Conservation (phyloP, 176 grass and related monocot species). For the Secale cereale region DNA sequence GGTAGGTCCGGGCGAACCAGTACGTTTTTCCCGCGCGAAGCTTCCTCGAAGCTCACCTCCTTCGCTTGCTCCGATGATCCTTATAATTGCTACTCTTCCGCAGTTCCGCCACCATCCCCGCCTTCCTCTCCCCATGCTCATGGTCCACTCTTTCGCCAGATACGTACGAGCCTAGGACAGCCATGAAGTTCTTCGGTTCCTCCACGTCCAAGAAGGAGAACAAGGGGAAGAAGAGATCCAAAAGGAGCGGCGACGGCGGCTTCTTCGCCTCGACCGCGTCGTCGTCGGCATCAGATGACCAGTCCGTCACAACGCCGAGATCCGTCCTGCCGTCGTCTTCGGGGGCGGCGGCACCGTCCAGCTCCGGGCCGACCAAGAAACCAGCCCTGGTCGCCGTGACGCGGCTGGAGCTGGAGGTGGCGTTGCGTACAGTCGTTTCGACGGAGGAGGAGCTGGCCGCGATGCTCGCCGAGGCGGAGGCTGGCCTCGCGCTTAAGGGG, state of each 20-base stretch:
- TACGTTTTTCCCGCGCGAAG: conserved; percentile 37
- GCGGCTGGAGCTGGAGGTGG: conserved; percentile 42
- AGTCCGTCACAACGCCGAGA: conserved; percentile 16
- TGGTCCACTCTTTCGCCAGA: neutral
- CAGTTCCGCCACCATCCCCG: neutral
- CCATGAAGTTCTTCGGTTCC: conserved; percentile 41
- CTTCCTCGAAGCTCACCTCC: conserved; percentile 44
- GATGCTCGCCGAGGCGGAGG: conserved; percentile 34
- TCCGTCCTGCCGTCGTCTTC: conserved; percentile 12
- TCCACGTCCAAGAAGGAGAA: neutral
- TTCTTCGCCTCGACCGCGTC: conserved; percentile 32
- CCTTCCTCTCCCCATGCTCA: neutral
- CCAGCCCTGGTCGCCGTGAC: conserved; percentile 8
- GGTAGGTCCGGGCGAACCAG: conserved; percentile 15
- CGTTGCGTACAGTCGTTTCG: conserved; percentile 26
- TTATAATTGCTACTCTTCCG: conserved; percentile 23
- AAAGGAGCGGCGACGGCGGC: neutral
- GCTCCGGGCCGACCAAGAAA: neutral
- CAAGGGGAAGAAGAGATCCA: neutral
- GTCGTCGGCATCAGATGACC: neutral
- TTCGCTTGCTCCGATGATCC: neutral
- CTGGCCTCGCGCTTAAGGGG: neutral
- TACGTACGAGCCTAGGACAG: too few relatives aligned
- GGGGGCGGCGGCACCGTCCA: neutral
- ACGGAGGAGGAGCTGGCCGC: conserved; percentile 40